phyloP scores from a whole-genome alignment of 2,329 filamentous ascomycete genomes.

The Claviceps sp. region DNA sequence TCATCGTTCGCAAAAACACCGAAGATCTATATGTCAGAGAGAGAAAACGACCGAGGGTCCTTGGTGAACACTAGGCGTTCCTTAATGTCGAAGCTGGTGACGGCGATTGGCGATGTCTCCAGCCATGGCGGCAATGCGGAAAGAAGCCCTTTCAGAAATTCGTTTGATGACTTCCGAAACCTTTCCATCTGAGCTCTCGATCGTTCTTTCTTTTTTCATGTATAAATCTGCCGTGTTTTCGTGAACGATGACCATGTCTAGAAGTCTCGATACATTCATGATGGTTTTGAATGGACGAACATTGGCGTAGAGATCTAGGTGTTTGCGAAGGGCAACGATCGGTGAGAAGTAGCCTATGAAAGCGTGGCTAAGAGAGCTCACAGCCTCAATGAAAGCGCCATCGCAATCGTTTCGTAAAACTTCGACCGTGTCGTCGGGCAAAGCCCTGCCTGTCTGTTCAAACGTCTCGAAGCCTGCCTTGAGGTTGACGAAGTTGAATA shows the following conservation, averaged over 20 bases:
- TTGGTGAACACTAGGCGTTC: slow-evolving; percentile 46
- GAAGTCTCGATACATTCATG: slow-evolving; percentile 49
- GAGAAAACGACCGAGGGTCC: slow-evolving; percentile 69
- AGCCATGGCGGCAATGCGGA: slow-evolving; percentile 81
- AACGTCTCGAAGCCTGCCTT: slow-evolving; percentile 90
- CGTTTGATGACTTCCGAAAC: slow-evolving; percentile 97
- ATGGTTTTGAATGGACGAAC: slow-evolving; percentile 89
- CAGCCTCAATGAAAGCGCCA: slow-evolving; percentile 90
- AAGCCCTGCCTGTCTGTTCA: slow-evolving; percentile 72
- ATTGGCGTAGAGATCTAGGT: slow-evolving; percentile 90
- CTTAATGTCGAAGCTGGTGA: slow-evolving; percentile 60
- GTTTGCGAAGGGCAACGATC: slow-evolving; percentile 92
- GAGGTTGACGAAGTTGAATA: slow-evolving; percentile 77
- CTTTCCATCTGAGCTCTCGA: slow-evolving; percentile 60
- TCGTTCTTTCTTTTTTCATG: slow-evolving; percentile 90
- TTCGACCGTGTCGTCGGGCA: slow-evolving; percentile 84
- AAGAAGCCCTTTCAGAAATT: slow-evolving; percentile 75
- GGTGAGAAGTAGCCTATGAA: slow-evolving; percentile 94
- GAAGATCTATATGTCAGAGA: slow-evolving; percentile 96
- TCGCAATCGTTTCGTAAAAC: slow-evolving; percentile 81
- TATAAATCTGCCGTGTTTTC: slow-evolving; percentile 99
- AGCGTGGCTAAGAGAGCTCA: slow-evolving; percentile 77
- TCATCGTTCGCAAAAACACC: slow-evolving; percentile 97
- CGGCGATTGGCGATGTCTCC: slow-evolving; percentile 85
- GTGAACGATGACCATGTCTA: slow-evolving; percentile 95